Evolutionary conservation across 257 asterid species (phyloP), one percentile per base, ranked within the genome.

Genomic region (Penstemon barbatus): DNA sequence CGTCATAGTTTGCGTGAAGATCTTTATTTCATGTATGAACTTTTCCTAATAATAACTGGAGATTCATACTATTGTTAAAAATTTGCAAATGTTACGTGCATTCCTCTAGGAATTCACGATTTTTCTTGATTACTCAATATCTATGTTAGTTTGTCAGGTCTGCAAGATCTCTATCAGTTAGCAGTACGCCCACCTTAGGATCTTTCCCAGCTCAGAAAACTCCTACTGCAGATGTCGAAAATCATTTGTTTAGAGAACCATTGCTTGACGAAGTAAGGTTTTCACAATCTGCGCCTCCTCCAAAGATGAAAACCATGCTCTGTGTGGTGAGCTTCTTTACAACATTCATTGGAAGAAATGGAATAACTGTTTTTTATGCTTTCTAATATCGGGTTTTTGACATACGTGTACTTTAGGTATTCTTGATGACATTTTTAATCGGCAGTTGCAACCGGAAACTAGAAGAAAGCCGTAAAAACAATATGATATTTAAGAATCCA

Each of bases 81-180:
- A 1, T 25, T 25, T 25, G 33, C 33, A 37, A 57, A 25, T 25
- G 8, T 18, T 61, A 43, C 37, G 12, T 19, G 36, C 3, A 42
- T 44, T 45, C 56, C 33, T 25, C 33, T 25, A 25, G 33, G 33
- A 25, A 25, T 25, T 25, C 33, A 25, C 33, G 33, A 25, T 25
- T 25, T 25, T 25, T 25, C 33, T 25, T 25, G 33, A 25, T 25
- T 25, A 25, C 33, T 25, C 33, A 25, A 25, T 25, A 25, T 25
- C 33, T 25, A 40, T 49, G 64, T 54, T 70, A 70, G 8, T 63
- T 68, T 68, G 43, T 57, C 85, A 89, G 94, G 89, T 89, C 96
- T 52, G 96, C 96, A 61, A 81, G 96, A 83, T 89, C 88, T 63
- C 33, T 25, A 25, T 75, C 94, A 46, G 81, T 80, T 48, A 78